Evolutionary conservation across 1,284 basidiomycete genomes (phyloP), one percentile per base, ranked within the genome.

Genomic region (Gymnopus androsaceus): DNA sequence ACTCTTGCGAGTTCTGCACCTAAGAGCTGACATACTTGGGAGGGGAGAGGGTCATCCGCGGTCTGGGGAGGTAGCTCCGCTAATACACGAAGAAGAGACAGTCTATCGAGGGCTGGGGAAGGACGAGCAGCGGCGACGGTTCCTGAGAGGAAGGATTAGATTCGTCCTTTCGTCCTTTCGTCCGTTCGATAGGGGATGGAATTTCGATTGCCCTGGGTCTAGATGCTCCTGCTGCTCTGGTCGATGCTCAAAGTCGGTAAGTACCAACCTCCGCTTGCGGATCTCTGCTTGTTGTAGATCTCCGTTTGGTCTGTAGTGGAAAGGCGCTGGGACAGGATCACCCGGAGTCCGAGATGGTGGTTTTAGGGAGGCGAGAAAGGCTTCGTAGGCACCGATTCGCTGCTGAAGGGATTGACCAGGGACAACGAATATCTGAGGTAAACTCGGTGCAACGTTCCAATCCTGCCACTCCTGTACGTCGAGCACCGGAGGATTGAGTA

Each of bases 371-470:
- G 15, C 19, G 14, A 44, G 47, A 31, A 58, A 30, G 5, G 44
- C 51, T 34, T 49, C 47, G 15, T 44, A 45, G 8, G 53, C 40
- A 8, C 14, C 19, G 4, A 7, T 23, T 17, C 36, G 48, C 33
- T 50, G 34, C 21, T 40, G 23, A 5, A 30, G 14, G 27, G 53
- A 36, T 36, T 59, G 57, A 12, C 54, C 50, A 19, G 57, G 57
- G 19, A 59, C 54, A n/a, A 54, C 21, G 41, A 56, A 59, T 4
- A 54, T 23, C 5, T 40, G 42, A 11, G 57, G 57, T 25, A n/a
- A 19, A 2, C 31, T 27, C 8, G 37, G 45, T 9, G 38, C 31
- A 25, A 23, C 45, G n/a, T 53, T 31, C 57, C 57, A 59, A 44
- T 55, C 48, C 8, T 48, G n/a, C 50, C 54, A 59, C 38, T 59